A percentile compares a stretch with the other conserved stretches of the same genome.
Conservation (phyloP, 257 asterid species). For the Eustoma russellianum region DNA sequence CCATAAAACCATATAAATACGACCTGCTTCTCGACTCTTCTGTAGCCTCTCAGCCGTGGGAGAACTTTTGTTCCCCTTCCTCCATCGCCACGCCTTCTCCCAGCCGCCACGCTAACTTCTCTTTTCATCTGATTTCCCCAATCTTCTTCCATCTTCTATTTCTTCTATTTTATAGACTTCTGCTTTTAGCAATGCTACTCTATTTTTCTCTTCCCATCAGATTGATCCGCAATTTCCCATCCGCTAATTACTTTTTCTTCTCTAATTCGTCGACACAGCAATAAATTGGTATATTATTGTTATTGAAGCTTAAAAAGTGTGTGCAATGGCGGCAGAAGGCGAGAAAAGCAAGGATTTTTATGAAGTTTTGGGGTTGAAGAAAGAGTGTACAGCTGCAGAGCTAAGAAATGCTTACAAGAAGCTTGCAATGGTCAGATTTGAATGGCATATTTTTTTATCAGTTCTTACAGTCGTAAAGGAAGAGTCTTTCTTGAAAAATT, state of each 20-base stretch:
- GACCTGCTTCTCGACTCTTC: conserved; percentile 49
- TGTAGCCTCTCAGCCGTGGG: conserved; percentile 10
- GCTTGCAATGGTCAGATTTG: conserved; percentile 70
- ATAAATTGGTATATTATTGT: background rate
- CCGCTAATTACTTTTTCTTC: background rate
- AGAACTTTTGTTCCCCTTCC: conserved; percentile 14
- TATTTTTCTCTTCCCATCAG: conserved; percentile 6
- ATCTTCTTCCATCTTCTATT: conserved; percentile 8
- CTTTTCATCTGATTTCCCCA: conserved; percentile 4
- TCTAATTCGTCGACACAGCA: conserved; percentile 46
- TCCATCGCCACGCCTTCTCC: conserved; percentile 6
- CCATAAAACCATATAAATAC: conserved; percentile 11
- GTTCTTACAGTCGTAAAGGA: too few species aligned
- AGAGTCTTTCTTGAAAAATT: too few species aligned
- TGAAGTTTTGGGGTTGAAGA: conserved; percentile 15
- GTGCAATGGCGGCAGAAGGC: background rate
- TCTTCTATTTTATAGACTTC: background rate
- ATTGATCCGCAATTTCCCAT: background rate
- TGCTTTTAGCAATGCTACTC: conserved; percentile 4
- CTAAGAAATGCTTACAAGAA: conserved; percentile 18
- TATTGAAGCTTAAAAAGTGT: background rate
- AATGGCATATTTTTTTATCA: too few species aligned
- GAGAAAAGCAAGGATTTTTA: background rate
- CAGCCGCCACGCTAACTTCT: background rate
- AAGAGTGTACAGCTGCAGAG: conserved; percentile 17